These are phyloP conservation scores for Alternaria metachromatica DNA, from an alignment of 2,329 filamentous ascomycete species.

Conservation along the genomic window DNA sequence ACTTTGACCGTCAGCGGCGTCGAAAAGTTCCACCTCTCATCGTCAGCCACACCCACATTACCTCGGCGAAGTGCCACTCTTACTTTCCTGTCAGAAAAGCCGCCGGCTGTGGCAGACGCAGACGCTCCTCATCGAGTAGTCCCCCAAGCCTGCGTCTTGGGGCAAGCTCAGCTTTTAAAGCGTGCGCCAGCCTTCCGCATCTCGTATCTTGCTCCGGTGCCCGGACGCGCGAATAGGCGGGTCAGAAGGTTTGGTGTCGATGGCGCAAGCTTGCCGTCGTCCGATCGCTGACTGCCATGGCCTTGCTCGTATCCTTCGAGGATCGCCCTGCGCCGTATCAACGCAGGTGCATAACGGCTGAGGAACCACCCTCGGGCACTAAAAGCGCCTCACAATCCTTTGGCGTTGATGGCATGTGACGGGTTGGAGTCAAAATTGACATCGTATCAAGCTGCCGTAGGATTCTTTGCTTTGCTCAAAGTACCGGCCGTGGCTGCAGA, in stretches of 20 bases:
- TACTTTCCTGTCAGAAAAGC: slow-evolving; percentile 4
- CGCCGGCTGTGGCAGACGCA: slow-evolving; percentile 7
- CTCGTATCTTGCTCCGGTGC: slow-evolving; percentile 17
- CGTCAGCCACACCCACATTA: slow-evolving; percentile 10
- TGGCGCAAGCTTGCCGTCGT: slow-evolving; percentile 27
- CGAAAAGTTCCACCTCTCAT: slow-evolving; percentile 31
- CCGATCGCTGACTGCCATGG: slow-evolving; percentile 25
- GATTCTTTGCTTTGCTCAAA: slow-evolving; percentile 10
- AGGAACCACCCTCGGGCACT: slow-evolving; percentile 33
- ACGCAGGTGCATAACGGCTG: slow-evolving; percentile 18
- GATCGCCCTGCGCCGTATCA: slow-evolving; percentile 14
- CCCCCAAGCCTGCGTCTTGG: slow-evolving; percentile 5
- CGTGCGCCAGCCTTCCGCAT: slow-evolving; percentile 16
- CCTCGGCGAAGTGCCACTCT: slow-evolving; percentile 9
- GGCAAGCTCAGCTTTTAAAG: slow-evolving; percentile 9
- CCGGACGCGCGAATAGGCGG: slow-evolving; percentile 1
- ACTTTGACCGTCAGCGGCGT: slow-evolving; percentile 12
- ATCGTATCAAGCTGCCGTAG: slow-evolving; percentile 10
- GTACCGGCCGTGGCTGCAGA: slow-evolving; percentile 11
- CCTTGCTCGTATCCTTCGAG: slow-evolving; percentile 20
- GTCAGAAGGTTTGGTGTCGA: slow-evolving; percentile 19
- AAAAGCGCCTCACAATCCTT: slow-evolving; percentile 43
- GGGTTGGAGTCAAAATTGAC: slow-evolving; percentile 31
- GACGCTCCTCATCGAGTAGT: not conserved
- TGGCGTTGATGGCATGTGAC: slow-evolving; percentile 23